phyloP scores from a whole-genome alignment of 2,329 filamentous ascomycete genomes.

The Ascochyta fabae region DNA sequence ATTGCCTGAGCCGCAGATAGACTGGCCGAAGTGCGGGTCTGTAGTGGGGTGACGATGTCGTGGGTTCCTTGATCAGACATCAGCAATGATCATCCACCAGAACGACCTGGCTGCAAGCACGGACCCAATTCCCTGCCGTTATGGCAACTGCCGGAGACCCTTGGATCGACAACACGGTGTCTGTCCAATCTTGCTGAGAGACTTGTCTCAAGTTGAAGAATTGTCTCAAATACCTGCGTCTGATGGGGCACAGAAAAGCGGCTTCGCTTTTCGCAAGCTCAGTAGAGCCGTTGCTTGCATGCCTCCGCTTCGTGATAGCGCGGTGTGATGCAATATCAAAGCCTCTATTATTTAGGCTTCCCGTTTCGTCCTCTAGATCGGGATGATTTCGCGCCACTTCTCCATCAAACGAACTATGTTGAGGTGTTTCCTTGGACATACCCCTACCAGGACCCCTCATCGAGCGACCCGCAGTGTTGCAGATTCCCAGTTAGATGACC shows the following conservation, averaged over 20 bases:
- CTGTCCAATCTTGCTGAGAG: not conserved
- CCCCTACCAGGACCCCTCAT: conserved; percentile 14
- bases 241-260: not conserved
- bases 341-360: conserved; percentile 6
- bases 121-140: not conserved
- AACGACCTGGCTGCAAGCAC: conserved; percentile 15
- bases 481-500: not conserved
- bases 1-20: conserved; percentile 6
- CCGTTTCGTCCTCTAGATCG: conserved; percentile 6
- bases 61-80: conserved; percentile 9
- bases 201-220: not conserved
- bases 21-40: conserved; percentile 2
- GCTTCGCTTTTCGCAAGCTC: not conserved
- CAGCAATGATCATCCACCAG: conserved; percentile 10
- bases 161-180: not conserved
- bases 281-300: conserved; percentile 5
- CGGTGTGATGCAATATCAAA: conserved; percentile 10
- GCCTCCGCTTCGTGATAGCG: conserved; percentile 9
- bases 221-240: not conserved
- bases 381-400: conserved; percentile 13
- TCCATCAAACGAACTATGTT: conserved; percentile 15
- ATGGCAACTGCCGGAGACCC: not conserved
- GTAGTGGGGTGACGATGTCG: conserved; percentile 8
- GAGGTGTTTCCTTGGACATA: conserved; percentile 13
- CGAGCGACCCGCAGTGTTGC: conserved; percentile 15